Percentiles rank a stretch among this genome's conserved stretches.
Conservation (phyloP, 768 basidiomycete species). For the Lentinula lateritia region DNA sequence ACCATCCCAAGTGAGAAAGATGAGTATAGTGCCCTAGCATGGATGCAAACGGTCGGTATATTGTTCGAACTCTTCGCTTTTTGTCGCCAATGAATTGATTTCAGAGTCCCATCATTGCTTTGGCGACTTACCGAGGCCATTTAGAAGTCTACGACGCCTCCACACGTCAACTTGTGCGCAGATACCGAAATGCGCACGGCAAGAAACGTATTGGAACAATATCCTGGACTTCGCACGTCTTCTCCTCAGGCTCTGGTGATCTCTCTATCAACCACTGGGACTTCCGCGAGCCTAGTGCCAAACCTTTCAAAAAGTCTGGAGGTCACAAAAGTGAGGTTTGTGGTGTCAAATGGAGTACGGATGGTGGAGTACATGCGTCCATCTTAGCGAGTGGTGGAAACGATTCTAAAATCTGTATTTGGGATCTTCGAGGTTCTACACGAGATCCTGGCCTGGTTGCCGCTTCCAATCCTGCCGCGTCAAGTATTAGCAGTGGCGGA, state of each 20-base stretch:
- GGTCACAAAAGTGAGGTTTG: constrained; percentile 69
- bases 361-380: constrained; percentile 30
- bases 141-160: constrained; percentile 72
- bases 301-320: constrained; percentile 42
- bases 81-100: neutral
- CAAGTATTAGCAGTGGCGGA: neutral
- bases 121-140: constrained; percentile 64
- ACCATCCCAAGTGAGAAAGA: constrained; percentile 48
- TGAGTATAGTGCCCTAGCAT: constrained; percentile 57
- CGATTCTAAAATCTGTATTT: constrained; percentile 76
- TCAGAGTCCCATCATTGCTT: constrained; percentile 58
- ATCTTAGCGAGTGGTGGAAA: constrained; percentile 69
- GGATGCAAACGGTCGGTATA: constrained; percentile 42
- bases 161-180: constrained; percentile 46
- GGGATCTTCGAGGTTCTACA: constrained; percentile 52
- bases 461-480: neutral
- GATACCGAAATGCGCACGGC: constrained; percentile 59
- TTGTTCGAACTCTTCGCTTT: neutral
- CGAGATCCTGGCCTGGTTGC: neutral
- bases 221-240: constrained; percentile 64
- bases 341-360: constrained; percentile 61
- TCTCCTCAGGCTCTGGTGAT: constrained; percentile 69
- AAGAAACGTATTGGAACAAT: constrained; percentile 54
- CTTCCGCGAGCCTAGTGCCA: constrained; percentile 45
- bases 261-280: constrained; percentile 67